Conservation (phyloP, 208 protist genomes). For the Trichomonas vaginalis region DNA sequence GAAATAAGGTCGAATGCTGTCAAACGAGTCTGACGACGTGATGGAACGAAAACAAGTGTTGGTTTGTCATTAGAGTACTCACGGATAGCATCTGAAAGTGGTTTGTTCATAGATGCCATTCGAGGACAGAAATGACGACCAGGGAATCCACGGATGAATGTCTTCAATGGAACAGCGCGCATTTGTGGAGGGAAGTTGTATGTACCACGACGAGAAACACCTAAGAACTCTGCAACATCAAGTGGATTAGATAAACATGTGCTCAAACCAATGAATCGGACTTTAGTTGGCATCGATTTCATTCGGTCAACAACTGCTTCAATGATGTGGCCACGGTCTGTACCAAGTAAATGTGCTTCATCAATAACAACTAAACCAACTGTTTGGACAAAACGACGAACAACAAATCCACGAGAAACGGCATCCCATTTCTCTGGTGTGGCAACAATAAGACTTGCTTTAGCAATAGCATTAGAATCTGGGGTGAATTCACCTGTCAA, state of each 20-base stretch:
- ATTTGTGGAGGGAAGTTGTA: slow-evolving; percentile 44
- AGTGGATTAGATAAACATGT: slow-evolving; percentile 91
- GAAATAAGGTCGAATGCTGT: slow-evolving; percentile 16
- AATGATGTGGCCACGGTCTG: slow-evolving; percentile 89
- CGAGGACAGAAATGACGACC: slow-evolving; percentile 90
- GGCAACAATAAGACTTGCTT: slow-evolving; percentile 83
- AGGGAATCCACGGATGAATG: slow-evolving; percentile 60
- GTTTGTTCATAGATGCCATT: slow-evolving; percentile 99
- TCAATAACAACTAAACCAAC: slow-evolving; percentile 88
- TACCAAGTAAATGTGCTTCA: slow-evolving; percentile 96
- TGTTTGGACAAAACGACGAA: slow-evolving; percentile 41
- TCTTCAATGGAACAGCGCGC: slow-evolving; percentile 40
- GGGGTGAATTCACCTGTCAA: slow-evolving; percentile 67
- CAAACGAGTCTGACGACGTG: slow-evolving; percentile 53
- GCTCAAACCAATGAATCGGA: slow-evolving; percentile 91
- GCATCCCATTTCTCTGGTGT: slow-evolving; percentile 99
- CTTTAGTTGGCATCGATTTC: slow-evolving; percentile 75
- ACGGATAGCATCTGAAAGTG: slow-evolving; percentile 59
- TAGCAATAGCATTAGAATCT: slow-evolving; percentile 18
- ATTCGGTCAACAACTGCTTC: slow-evolving; percentile 91
- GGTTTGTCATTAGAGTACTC: slow-evolving; percentile 69
- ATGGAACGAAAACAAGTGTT: slow-evolving; percentile 95
- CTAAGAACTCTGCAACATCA: slow-evolving; percentile 92
- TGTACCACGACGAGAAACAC: slow-evolving; percentile 57
- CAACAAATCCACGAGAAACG: slow-evolving; percentile 88